phyloP scores from a whole-genome alignment of 2,329 filamentous ascomycete genomes.

The Fusarium odoratissimum region DNA sequence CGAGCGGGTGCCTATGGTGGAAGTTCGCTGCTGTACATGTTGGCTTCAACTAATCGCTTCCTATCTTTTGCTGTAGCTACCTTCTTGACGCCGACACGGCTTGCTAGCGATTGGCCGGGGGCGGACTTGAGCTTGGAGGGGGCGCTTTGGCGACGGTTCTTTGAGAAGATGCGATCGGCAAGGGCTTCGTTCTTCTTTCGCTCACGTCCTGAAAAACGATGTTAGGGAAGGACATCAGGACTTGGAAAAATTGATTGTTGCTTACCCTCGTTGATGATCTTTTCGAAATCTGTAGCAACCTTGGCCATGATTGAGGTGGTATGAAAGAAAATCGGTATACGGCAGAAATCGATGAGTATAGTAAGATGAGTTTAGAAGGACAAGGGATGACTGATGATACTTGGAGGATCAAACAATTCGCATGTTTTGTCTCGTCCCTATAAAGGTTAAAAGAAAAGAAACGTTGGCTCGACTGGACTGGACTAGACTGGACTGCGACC shows the following conservation, averaged over 20 bases:
- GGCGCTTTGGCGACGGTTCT: constrained; percentile 68
- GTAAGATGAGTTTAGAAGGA: background rate
- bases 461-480: constrained; percentile 31
- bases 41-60: constrained; percentile 17
- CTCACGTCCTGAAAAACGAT: constrained; percentile 64
- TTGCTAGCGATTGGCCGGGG: constrained; percentile 70
- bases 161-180: constrained; percentile 78
- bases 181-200: constrained; percentile 77
- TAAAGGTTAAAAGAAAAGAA: constrained; percentile 33
- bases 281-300: constrained; percentile 63
- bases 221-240: background rate
- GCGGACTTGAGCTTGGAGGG: constrained; percentile 60
- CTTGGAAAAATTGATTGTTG: background rate
- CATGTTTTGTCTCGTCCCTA: constrained; percentile 21
- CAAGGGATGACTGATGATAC: constrained; percentile 1
- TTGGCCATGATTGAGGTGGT: constrained; percentile 53
- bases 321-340: background rate
- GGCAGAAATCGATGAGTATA: background rate
- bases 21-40: constrained; percentile 40
- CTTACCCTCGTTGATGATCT: constrained; percentile 66
- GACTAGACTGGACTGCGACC: constrained; percentile 38
- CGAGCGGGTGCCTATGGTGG: constrained; percentile 32
- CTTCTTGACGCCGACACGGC: constrained; percentile 80
- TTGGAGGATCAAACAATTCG: background rate
- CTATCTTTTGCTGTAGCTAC: constrained; percentile 52